Evolutionary conservation across 2,329 filamentous ascomycete species (phyloP).

Genomic region (Ascochyta lentis): DNA sequence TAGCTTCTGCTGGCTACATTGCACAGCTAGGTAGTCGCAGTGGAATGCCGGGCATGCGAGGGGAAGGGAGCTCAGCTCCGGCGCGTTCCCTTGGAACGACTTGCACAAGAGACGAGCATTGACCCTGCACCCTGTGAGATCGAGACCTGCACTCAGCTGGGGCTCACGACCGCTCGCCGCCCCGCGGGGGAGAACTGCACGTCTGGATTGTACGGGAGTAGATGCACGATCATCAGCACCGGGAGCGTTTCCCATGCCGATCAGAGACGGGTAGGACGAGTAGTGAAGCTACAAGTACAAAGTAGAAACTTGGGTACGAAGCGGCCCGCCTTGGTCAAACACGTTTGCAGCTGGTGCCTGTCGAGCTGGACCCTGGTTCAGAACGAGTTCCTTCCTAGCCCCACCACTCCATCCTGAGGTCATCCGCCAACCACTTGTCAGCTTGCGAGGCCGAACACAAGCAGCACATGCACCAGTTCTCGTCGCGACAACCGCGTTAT

Average conservation of each 20-base stretch:
- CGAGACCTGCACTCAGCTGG: conserved; percentile 10
- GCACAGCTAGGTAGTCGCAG: conserved; percentile 16
- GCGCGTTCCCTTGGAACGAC: conserved; percentile 1
- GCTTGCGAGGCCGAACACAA: neutral
- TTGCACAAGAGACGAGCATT: conserved; percentile 6
- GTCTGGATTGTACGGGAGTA: neutral
- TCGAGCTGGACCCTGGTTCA: conserved; percentile 1
- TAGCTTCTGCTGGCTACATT: conserved; percentile 18
- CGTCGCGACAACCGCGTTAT: neutral
- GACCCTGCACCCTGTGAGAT: conserved; percentile 8
- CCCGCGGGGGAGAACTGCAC: neutral
- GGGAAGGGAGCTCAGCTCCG: conserved; percentile 22
- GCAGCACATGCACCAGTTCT: neutral
- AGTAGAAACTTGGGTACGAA: neutral
- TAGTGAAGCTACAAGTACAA: neutral
- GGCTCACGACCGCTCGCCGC: neutral
- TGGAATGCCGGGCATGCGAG: conserved; percentile 29
- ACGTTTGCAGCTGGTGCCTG: conserved; percentile 4
- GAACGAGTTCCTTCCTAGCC: neutral
- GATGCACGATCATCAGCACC: neutral
- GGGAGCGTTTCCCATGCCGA: neutral
- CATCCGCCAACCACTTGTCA: neutral
- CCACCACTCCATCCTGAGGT: neutral
- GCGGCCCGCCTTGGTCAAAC: conserved; percentile 5
- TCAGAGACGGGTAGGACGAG: neutral